Evolutionary conservation across 1,139 yeast species (phyloP).

Genomic region (Kurtzmaniella quercitrusa): DNA sequence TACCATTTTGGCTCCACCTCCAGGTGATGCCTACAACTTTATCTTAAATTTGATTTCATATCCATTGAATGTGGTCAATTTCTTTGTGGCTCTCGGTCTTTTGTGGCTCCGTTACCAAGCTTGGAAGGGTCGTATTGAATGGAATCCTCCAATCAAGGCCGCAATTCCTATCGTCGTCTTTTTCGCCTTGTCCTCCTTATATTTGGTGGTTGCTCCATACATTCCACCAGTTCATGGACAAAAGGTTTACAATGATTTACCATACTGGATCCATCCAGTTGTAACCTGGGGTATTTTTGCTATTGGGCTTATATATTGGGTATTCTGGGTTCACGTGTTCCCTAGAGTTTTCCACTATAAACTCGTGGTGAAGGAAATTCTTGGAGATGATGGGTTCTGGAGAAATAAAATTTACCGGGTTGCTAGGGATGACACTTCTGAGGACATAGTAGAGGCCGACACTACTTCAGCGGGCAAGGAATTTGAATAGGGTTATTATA

Average conservation of each 20-base stretch:
- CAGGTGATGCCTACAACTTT: slow-evolving; percentile 48
- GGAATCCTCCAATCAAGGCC: slow-evolving; percentile 78
- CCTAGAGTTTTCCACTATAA: slow-evolving; percentile 59
- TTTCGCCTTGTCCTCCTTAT: slow-evolving; percentile 65
- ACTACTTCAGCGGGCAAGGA: background rate
- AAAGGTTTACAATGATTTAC: slow-evolving; percentile 60
- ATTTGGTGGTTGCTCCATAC: slow-evolving; percentile 75
- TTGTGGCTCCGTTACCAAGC: slow-evolving; percentile 42
- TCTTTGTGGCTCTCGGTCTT: slow-evolving; percentile 40
- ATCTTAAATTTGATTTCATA: slow-evolving; percentile 46
- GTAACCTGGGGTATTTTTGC: slow-evolving; percentile 78
- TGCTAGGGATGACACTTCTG: slow-evolving; percentile 14
- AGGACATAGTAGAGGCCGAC: background rate
- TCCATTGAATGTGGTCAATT: slow-evolving; percentile 50
- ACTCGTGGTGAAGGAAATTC: slow-evolving; percentile 52
- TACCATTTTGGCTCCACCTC: slow-evolving; percentile 47
- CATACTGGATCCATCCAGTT: slow-evolving; percentile 80
- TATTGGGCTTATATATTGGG: slow-evolving; percentile 69
- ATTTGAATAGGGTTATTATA: background rate
- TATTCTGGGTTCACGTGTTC: slow-evolving; percentile 57
- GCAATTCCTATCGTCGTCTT: slow-evolving; percentile 58
- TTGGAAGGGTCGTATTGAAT: slow-evolving; percentile 47
- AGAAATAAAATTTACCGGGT: slow-evolving; percentile 55
- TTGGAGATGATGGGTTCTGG: slow-evolving; percentile 76
- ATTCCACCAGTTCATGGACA: slow-evolving; percentile 70